A percentile compares a stretch with the other conserved stretches of the same genome.
Evolutionary conservation across 352 stramenopile species (phyloP).

Genomic region (Globisporangium orthogonon): DNA sequence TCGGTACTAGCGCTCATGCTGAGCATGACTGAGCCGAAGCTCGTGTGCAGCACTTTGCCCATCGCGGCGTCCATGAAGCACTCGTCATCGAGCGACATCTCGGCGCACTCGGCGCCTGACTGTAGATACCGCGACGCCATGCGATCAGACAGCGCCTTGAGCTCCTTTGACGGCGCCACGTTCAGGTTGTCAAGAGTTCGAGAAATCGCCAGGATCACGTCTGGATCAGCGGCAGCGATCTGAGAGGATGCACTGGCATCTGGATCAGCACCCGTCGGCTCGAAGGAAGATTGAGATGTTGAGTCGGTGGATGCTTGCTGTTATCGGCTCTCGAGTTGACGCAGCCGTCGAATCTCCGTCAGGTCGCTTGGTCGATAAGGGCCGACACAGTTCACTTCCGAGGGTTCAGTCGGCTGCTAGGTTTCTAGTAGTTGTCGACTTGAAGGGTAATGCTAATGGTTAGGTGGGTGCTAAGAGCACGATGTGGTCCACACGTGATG

Average conservation of each 20-base stretch:
- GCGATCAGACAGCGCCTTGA: constrained; percentile 2
- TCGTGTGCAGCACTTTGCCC: constrained; percentile 3
- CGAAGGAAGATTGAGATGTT: background rate
- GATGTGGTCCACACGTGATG: no score
- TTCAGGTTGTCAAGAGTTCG: background rate
- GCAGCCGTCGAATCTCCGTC: background rate
- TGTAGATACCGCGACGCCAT: constrained; percentile 5
- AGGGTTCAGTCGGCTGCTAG: no score
- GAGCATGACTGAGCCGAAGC: constrained; percentile 2
- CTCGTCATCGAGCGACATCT: background rate
- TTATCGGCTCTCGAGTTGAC: background rate
- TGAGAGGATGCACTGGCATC: background rate
- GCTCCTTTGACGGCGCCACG: background rate
- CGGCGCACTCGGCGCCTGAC: constrained; percentile 2
- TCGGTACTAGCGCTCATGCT: constrained; percentile 1
- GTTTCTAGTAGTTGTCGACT: no score
- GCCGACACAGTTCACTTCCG: no score
- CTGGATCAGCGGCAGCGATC: background rate
- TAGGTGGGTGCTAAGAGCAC: no score
- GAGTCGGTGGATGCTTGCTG: background rate
- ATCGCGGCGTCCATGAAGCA: constrained; percentile 9
- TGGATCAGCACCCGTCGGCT: background rate
- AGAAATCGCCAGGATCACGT: background rate
- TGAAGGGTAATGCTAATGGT: no score
- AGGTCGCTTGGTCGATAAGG: background rate